Base-by-base conservation (phyloP, 106 monocot species). In the Ottelia alismoides region DNA sequence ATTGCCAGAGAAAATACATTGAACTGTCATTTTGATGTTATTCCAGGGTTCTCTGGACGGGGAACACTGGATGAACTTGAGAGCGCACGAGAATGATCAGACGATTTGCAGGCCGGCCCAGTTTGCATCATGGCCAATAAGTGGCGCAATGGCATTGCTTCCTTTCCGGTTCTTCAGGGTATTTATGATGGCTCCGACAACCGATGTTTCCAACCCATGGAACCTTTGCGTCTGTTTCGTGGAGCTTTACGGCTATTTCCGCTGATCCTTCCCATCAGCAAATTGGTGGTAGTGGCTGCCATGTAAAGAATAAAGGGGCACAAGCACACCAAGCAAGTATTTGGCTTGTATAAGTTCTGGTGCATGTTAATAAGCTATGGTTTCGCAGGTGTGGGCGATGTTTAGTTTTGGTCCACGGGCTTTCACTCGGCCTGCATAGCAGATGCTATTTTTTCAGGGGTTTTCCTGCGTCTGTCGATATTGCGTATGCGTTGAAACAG, bases 101-200 rank as follows among this genome's bases (percentile, higher is more conserved):
- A 84, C 71, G 2, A 61, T 91, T 3, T 84, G 90, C 40, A 64
- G 61, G 47, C 72, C 77, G 20, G 84, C 77, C 16, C 84, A 91
- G 60, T 90, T 90, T 48, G 74, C 77, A 1, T 84, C 89, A 14
- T 90, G 89, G 89, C 65, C 77, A 1, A 29, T 84, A 7, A 53
- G 25, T 4, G 90, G 78, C 3, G 64, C 81, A 1, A 63, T 46
- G 7, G 74, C 90, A 3, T 52, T 91, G 35, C 90, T 80, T 43
- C 90, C 90, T 30, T 84, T 91, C 72, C 74, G 84, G 67, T 84
- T 81, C 64, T 91, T 91, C 43, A 61, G 90, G 23, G 64, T 91
- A 16, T 19, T 70, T 29, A 22, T 81, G 28, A 81, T 57, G 0
- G 84, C 61, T 17, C 76, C 77, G 0, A 53, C 90, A 0, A 22